Evolutionary conservation across 495 filamentous ascomycete species (phyloP).

Genomic region (Terfezia boudieri): DNA sequence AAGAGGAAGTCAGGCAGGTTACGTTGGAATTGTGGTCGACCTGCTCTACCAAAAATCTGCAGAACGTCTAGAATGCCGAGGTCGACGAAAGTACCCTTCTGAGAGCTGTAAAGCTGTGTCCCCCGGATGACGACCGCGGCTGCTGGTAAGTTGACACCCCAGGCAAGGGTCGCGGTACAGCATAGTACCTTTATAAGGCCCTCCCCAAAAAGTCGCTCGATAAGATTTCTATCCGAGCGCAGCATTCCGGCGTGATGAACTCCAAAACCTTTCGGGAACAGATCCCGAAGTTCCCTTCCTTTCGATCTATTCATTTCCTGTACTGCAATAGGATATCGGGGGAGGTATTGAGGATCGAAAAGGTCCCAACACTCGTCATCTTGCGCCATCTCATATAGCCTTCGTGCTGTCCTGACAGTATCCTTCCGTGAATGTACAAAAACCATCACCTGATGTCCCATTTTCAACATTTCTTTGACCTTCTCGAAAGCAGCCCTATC

Average conservation of each 20-base stretch:
- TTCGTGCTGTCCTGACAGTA: conserved; percentile 67
- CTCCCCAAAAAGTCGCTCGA: conserved; percentile 72
- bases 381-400: conserved; percentile 62
- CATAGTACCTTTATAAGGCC: conserved; percentile 87
- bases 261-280: conserved; percentile 74
- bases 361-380: conserved; percentile 57
- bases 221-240: conserved; percentile 73
- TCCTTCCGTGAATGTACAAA: conserved; percentile 96
- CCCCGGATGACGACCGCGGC: conserved; percentile 97
- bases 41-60: conserved; percentile 96
- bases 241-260: conserved; percentile 94
- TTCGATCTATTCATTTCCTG: conserved; percentile 64
- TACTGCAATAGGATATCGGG: conserved; percentile 46
- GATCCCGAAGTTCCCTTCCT: conserved; percentile 63
- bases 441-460: conserved; percentile 90
- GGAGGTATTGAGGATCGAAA: conserved; percentile 53
- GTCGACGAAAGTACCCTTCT: conserved; percentile 91
- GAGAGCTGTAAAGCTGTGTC: conserved; percentile 85
- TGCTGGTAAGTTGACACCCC: conserved; percentile 96
- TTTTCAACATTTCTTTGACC: conserved; percentile 73
- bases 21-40: conserved; percentile 76
- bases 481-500: conserved; percentile 77
- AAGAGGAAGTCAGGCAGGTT: not conserved
- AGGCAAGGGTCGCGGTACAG: conserved; percentile 93
- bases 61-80: conserved; percentile 91